phyloP scores from a whole-genome alignment of 2,329 filamentous ascomycete species.

The Ophiocordyceps camponoti-leonardi region DNA sequence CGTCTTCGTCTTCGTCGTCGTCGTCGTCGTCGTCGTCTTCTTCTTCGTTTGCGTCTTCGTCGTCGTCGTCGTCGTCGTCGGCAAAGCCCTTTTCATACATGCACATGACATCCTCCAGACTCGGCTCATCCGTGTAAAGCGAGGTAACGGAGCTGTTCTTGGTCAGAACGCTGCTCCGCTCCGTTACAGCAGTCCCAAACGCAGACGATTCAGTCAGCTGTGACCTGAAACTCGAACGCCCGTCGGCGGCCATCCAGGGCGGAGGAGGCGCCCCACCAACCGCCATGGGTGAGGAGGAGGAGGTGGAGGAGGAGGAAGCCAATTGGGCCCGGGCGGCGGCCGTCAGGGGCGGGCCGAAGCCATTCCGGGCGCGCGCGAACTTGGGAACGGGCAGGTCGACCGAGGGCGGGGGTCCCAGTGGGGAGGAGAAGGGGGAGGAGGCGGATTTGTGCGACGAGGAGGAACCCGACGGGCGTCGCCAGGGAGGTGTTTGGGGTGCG shows the following conservation, averaged over 20 bases:
- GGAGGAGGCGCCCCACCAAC: conserved; percentile 16
- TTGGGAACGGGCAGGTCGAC: conserved; percentile 22
- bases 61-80: conserved; percentile 22
- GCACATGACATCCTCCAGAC: conserved; percentile 52
- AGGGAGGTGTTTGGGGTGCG: conserved; percentile 14
- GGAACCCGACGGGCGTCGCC: conserved; percentile 28
- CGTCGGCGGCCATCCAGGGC: conserved; percentile 31
- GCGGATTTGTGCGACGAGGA: conserved; percentile 28
- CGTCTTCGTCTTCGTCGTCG: conserved; percentile 1
- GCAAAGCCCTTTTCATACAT: conserved; percentile 49
- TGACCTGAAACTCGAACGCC: conserved; percentile 38
- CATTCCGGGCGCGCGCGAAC: conserved; percentile 12
- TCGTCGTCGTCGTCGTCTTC: conserved; percentile 7
- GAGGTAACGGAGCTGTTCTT: conserved; percentile 62
- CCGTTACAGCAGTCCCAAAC: conserved; percentile 50
- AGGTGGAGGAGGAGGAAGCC: no score
- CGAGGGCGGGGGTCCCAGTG: conserved; percentile 19
- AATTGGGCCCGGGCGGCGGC: conserved; percentile 13
- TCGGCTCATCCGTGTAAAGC: conserved; percentile 38
- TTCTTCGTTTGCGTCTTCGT: no score
- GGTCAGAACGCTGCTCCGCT: conserved; percentile 67
- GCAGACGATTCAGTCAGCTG: conserved; percentile 35
- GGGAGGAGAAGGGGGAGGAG: conserved; percentile 27
- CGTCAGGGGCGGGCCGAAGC: conserved; percentile 8
- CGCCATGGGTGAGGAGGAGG: conserved; percentile 16